Evolutionary conservation across 73 alveolate genomes (phyloP), one percentile per base, ranked within the genome.

Genomic region (Tetrahymena borealis): DNA sequence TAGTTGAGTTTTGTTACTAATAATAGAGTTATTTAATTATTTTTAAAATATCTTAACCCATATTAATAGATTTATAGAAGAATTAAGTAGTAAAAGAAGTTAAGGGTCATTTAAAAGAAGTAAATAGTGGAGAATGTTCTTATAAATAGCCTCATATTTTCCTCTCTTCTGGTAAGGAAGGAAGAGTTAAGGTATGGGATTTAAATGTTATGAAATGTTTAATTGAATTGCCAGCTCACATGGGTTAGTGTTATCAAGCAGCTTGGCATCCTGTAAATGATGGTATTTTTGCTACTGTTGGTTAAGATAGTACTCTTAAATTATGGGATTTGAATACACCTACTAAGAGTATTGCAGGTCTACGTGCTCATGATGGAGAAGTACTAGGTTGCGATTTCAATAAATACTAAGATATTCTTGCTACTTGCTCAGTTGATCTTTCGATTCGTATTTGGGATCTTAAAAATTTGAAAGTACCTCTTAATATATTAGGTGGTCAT

Each of bases 311-410:
- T 79, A 94, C 98, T 33, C 94, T 97, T 90, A 90, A 98, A 37
- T 79, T 98, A 38, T 98, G 99, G 99, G 99, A 98, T 95, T 78
- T 97, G 32, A 96, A 99, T 78, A 79, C 96, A 35, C 97, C 97
- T 31, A 85, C 78, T 40, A 98, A 98, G 79, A 98, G 97, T 40
- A 97, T 98, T 36, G 97, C 97, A 91, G 96, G 95, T 24, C 96
- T 98, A 32, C 95, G 95, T 18, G 99, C 98, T 24, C 99, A 98
- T 94, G 94, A 93, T 33, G 96, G 96, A 77, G 99, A 98, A 38
- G 96, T 97, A 12, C 96, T 98, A 41, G 90, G 98, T 33, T 93
- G 96, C 78, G 99, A 98, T 91, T 98, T 98, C 95, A 98, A 98
- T 94, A 96, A 98, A 90, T 98, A 97, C 93, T 98, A 97, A 40